Percentiles rank a stretch among this genome's conserved stretches.
These are phyloP conservation scores for Phytophthora brassicae DNA, from an alignment of 352 stramenopile genomes.

Conservation along the genomic window DNA sequence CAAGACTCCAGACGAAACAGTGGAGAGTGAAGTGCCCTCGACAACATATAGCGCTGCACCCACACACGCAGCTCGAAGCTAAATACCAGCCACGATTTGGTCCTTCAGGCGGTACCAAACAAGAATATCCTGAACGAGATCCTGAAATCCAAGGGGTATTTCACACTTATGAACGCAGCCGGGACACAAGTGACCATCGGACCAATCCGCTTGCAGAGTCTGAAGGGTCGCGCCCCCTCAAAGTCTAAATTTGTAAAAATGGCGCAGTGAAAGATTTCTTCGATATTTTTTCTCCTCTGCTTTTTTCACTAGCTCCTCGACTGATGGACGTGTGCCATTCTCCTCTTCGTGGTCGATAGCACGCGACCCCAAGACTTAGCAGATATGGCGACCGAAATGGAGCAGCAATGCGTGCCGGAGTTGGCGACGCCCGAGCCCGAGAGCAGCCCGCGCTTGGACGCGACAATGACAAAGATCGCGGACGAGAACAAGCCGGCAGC, in stretches of 20 bases:
- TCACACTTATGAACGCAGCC: conserved; percentile 16
- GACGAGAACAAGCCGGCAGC: conserved; percentile 19
- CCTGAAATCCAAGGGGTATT: conserved; percentile 24
- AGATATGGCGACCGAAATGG: conserved; percentile 32
- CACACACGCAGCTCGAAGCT: not conserved
- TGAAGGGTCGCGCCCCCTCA: conserved; percentile 11
- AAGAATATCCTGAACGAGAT: conserved; percentile 4
- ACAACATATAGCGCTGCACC: not conserved
- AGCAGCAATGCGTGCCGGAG: conserved; percentile 36
- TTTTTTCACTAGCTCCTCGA: conserved; percentile 13
- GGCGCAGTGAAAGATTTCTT: conserved; percentile 35
- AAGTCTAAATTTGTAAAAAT: conserved; percentile 21
- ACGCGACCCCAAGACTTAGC: not conserved
- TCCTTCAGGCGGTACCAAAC: too few species aligned
- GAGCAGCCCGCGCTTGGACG: conserved; percentile 15
- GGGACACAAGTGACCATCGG: conserved; percentile 4
- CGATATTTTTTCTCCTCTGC: conserved; percentile 27
- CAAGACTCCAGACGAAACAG: conserved; percentile 6
- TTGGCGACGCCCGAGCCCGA: conserved; percentile 21
- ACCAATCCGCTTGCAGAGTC: conserved; percentile 8
- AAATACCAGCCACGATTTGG: too few species aligned
- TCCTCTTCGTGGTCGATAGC: conserved; percentile 8
- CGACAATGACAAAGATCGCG: conserved; percentile 1
- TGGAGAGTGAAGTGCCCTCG: not conserved
- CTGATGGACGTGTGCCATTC: conserved; percentile 36